phyloP scores from a whole-genome alignment of 768 basidiomycete genomes.

The Stropharia rugosoannulata region DNA sequence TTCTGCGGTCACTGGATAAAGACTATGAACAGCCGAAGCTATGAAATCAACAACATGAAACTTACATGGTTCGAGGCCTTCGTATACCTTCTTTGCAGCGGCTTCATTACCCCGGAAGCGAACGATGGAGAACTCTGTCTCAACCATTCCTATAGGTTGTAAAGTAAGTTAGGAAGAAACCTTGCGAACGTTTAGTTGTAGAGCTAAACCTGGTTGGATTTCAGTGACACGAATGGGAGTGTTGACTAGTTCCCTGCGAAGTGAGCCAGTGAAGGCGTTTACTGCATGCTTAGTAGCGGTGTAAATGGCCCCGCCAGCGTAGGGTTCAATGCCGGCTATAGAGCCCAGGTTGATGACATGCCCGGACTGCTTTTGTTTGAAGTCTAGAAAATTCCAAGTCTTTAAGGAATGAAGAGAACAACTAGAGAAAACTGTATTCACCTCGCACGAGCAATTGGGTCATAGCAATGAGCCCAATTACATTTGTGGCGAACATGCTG shows the following conservation, averaged over 20 bases:
- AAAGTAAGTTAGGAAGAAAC: not conserved
- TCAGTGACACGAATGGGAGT: constrained; percentile 94
- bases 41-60: constrained; percentile 4
- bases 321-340: constrained; percentile 85
- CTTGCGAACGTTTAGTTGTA: not conserved
- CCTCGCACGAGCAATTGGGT: constrained; percentile 75
- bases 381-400: constrained; percentile 43
- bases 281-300: constrained; percentile 91
- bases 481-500: constrained; percentile 79
- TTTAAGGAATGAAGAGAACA: not conserved
- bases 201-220: constrained; percentile 80
- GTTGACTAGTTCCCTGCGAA: constrained; percentile 86
- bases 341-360: constrained; percentile 97
- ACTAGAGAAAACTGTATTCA: constrained; percentile 12
- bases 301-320: constrained; percentile 90
- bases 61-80: constrained; percentile 84
- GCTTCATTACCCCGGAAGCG: constrained; percentile 84
- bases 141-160: constrained; percentile 32
- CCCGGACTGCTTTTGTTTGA: constrained; percentile 73
- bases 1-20: constrained; percentile 62
- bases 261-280: constrained; percentile 77
- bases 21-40: not conserved
- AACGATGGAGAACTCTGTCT: constrained; percentile 85
- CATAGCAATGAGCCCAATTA: constrained; percentile 81
- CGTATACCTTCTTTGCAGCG: constrained; percentile 88